These are phyloP conservation scores for Saccharum hybrid DNA, from an alignment of 202 grass and related monocot genomes.

Conservation along the genomic window DNA sequence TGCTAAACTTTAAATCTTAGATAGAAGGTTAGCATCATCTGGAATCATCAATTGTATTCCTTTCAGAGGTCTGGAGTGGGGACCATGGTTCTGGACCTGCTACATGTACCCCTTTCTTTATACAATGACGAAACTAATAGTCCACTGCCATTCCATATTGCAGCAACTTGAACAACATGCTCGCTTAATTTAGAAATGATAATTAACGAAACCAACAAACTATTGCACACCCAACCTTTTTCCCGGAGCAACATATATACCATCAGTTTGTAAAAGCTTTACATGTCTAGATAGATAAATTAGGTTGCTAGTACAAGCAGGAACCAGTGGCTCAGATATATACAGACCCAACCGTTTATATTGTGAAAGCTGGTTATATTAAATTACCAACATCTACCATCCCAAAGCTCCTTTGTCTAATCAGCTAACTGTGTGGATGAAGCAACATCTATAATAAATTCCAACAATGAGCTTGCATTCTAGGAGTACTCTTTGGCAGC, in stretches of 20 bases:
- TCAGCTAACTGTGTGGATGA: constrained; percentile 38
- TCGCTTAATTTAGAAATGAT: constrained; percentile 28
- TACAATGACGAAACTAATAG: constrained; percentile 32
- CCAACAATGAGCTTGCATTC: constrained; percentile 41
- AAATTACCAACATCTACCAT: constrained; percentile 9
- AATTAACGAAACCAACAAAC: constrained; percentile 18
- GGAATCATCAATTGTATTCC: constrained; percentile 15
- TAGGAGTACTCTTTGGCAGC: constrained; percentile 29
- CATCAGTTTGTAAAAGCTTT: constrained; percentile 29
- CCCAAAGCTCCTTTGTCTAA: constrained; percentile 23
- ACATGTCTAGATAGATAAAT: constrained; percentile 25
- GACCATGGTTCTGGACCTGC: constrained; percentile 30
- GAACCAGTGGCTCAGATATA: constrained; percentile 24
- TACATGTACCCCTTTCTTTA: constrained; percentile 31
- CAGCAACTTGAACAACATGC: constrained; percentile 9
- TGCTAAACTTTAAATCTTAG: constrained; percentile 19
- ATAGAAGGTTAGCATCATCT: not conserved
- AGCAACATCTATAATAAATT: constrained; percentile 49
- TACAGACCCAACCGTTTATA: not conserved
- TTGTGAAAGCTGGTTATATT: constrained; percentile 5
- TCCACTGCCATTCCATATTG: constrained; percentile 27
- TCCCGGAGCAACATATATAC: constrained; percentile 3
- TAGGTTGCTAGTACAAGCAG: constrained; percentile 11
- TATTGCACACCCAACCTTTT: constrained; percentile 9
- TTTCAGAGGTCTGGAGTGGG: constrained; percentile 26